Base-by-base conservation (phyloP, 2,329 filamentous ascomycete species). In the Fusarium algeriense region DNA sequence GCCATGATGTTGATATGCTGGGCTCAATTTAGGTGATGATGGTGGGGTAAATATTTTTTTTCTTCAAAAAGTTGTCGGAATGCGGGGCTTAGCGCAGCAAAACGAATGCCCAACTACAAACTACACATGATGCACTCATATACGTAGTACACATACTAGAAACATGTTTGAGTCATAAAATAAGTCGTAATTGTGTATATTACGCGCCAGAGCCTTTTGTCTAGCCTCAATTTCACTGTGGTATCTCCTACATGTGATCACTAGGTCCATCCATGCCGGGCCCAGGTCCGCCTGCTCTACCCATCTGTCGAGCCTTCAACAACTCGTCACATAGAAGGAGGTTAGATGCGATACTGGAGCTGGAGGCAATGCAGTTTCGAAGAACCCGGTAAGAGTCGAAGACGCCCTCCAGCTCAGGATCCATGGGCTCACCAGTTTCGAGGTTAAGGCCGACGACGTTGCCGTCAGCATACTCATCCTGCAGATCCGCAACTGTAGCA, bases 221-320 rank as follows among this genome's bases (percentile, higher is more conserved):
- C 79, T 82, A 81, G 78, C 78, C 71, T 78, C 76, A 72, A 71
- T 78, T 77, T 81, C 69, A 79, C 71, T 45, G 68, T 77, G 77
- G 70, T 78, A 78, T 77, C 76, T 76, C 76, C 79, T 85, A 86
- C 83, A 84, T 81, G 80, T 83, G 84, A 79, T 87, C 82, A 76
- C 87, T 85, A 44, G 86, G 85, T 19, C 87, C 89, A 73, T 91
- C 89, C 87, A 90, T 90, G 65, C 88, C 89, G 7, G 89, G 88
- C 10, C 89, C 89, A 5, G 89, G 89, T 26, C 88, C 88, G 41
- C 83, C 86, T 81, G 85, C 83, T 78, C 89, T 85, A 52, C 88
- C 92, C 96, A 99, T 99, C 85, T 99, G 95, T 80, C 96, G 89
- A 68, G 96, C 96, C 88, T 99, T 99, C 77, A 99, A 86, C 85